Conservation (phyloP, 345 rosid genomes). For the Eucalyptus curtisii region DNA sequence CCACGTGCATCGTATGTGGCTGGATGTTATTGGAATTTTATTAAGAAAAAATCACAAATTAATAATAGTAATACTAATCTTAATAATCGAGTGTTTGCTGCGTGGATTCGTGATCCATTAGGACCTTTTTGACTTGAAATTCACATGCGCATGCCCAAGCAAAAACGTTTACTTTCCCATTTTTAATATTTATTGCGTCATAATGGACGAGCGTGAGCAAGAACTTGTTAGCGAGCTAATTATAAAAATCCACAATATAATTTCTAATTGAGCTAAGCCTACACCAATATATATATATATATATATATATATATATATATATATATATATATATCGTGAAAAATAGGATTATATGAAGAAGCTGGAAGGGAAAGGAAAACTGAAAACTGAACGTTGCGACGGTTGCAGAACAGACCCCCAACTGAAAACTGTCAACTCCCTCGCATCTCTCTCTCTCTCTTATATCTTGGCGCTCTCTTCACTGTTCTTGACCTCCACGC, state of each 20-base stretch:
- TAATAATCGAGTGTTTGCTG: neutral
- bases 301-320: too few relatives aligned
- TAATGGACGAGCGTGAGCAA: neutral
- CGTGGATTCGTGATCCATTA: neutral
- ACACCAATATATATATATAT: too few relatives aligned
- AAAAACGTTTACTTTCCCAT: neutral
- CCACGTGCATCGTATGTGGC: neutral
- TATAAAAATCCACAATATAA: neutral
- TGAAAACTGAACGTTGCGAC: neutral
- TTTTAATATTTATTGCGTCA: neutral
- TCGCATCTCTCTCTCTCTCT: neutral
- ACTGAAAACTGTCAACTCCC: neutral
- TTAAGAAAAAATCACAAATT: neutral
- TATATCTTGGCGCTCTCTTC: neutral
- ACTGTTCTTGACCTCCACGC: neutral
- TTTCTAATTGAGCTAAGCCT: neutral
- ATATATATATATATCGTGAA: too few relatives aligned
- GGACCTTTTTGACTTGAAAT: neutral
- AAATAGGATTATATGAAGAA: neutral
- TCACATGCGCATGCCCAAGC: neutral
- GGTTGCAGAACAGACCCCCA: neutral
- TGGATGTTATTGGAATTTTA: neutral
- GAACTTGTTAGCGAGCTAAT: neutral
- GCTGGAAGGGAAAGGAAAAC: neutral
- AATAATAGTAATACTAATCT: too few relatives aligned